Percentiles rank a stretch among this genome's conserved stretches.
These are phyloP conservation scores for Ensete ventricosum DNA, from an alignment of 176 grass and related monocot genomes.

Conservation along the genomic window DNA sequence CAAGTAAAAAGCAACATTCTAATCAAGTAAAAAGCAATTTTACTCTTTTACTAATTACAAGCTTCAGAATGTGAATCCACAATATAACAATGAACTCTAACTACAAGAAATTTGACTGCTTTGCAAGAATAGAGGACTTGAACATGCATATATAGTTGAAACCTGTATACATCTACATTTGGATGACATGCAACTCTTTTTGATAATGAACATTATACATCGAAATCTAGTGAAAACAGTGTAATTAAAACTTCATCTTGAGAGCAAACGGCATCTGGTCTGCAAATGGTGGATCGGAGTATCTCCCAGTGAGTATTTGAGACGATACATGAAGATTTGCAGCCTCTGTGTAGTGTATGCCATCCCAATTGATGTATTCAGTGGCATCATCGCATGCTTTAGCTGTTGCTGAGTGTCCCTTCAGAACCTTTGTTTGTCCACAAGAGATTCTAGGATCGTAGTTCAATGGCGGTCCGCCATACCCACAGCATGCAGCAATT, in stretches of 20 bases:
- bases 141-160: too few species aligned
- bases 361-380: constrained; percentile 85
- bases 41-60: too few species aligned
- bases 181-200: background rate
- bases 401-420: constrained; percentile 46
- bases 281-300: constrained; percentile 66
- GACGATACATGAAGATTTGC: constrained; percentile 74
- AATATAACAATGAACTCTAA: too few species aligned
- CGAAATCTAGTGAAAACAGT: background rate
- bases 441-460: constrained; percentile 65
- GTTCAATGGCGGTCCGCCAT: constrained; percentile 76
- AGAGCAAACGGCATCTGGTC: constrained; percentile 83
- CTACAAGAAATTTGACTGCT: too few species aligned
- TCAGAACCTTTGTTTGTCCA: constrained; percentile 54
- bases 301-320: constrained; percentile 79
- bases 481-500: constrained; percentile 66
- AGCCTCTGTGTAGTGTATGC: constrained; percentile 90
- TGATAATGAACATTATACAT: background rate
- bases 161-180: too few species aligned
- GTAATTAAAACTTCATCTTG: constrained; percentile 66
- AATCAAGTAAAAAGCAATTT: too few species aligned
- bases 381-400: constrained; percentile 68
- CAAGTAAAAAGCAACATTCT: too few species aligned
- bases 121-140: too few species aligned
- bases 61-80: too few species aligned